These are phyloP conservation scores for Thraustotheca clavata DNA, from an alignment of 352 stramenopile genomes.

Conservation along the genomic window DNA sequence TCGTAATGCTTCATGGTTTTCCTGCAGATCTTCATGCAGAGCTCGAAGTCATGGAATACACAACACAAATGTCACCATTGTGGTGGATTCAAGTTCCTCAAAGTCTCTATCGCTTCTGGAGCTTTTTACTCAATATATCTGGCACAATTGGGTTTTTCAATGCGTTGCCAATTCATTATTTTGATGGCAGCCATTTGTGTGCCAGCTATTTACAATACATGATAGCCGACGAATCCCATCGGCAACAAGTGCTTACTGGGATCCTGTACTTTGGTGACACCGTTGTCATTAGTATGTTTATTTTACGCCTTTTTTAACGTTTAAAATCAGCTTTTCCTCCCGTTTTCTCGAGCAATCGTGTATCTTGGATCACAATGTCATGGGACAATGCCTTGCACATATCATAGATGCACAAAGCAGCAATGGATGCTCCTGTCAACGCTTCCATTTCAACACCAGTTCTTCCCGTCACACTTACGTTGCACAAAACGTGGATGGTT, in stretches of 20 bases:
- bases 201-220: slow-evolving; percentile 11
- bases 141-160: slow-evolving; percentile 15
- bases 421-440: slow-evolving; percentile 89
- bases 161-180: slow-evolving; percentile 16
- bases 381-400: slow-evolving; percentile 98
- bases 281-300: background rate
- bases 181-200: slow-evolving; percentile 18
- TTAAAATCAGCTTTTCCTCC: slow-evolving; percentile 84
- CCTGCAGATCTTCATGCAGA: slow-evolving; percentile 13
- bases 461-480: slow-evolving; percentile 87
- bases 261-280: slow-evolving; percentile 9
- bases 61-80: background rate
- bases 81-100: slow-evolving; percentile 7
- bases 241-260: background rate
- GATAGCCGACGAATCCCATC: background rate
- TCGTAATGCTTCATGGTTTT: slow-evolving; percentile 9
- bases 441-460: slow-evolving; percentile 95
- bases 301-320: slow-evolving; percentile 1
- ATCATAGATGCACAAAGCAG: slow-evolving; percentile 96
- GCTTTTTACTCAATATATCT: slow-evolving; percentile 17
- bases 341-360: slow-evolving; percentile 84
- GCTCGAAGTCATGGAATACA: slow-evolving; percentile 8
- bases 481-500: slow-evolving; percentile 79
- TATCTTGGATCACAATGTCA: slow-evolving; percentile 90
- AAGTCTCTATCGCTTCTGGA: slow-evolving; percentile 18